A percentile compares a stretch with the other conserved stretches of the same genome.
phyloP scores from a whole-genome alignment of 2,329 filamentous ascomycete species.

The Cytospora mali region DNA sequence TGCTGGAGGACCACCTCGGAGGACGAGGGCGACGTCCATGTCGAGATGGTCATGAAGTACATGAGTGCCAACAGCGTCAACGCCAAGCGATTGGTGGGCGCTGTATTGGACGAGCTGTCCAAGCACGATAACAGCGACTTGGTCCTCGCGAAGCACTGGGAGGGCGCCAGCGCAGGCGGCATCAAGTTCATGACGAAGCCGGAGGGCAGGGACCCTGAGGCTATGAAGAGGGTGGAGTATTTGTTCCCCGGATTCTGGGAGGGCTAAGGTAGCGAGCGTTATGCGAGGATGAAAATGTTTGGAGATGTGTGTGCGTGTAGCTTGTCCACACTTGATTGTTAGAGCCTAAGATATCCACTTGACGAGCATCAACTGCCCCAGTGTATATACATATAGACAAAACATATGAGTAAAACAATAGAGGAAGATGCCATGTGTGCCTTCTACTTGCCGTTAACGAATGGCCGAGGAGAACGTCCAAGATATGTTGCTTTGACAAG shows the following conservation, averaged over 20 bases:
- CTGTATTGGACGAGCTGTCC: slow-evolving; percentile 83
- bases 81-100: slow-evolving; percentile 80
- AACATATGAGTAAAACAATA: background rate
- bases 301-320: background rate
- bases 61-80: slow-evolving; percentile 94
- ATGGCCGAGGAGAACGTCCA: background rate
- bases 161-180: slow-evolving; percentile 74
- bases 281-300: background rate
- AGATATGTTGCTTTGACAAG: background rate
- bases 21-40: slow-evolving; percentile 72
- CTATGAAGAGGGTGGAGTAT: slow-evolving; percentile 78
- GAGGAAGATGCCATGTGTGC: background rate
- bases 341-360: background rate
- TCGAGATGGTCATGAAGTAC: slow-evolving; percentile 95
- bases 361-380: background rate
- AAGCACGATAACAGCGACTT: slow-evolving; percentile 76
- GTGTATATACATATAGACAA: background rate
- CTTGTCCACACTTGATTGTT: background rate
- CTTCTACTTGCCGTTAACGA: background rate
- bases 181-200: slow-evolving; percentile 81
- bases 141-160: slow-evolving; percentile 79
- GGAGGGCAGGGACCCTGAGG: slow-evolving; percentile 71
- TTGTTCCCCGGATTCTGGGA: slow-evolving; percentile 82
- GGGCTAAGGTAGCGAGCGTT: slow-evolving; percentile 32
- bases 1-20: slow-evolving; percentile 77